These are phyloP conservation scores for Cydonia oblonga DNA, from an alignment of 331 rosid genomes.

Conservation along the genomic window DNA sequence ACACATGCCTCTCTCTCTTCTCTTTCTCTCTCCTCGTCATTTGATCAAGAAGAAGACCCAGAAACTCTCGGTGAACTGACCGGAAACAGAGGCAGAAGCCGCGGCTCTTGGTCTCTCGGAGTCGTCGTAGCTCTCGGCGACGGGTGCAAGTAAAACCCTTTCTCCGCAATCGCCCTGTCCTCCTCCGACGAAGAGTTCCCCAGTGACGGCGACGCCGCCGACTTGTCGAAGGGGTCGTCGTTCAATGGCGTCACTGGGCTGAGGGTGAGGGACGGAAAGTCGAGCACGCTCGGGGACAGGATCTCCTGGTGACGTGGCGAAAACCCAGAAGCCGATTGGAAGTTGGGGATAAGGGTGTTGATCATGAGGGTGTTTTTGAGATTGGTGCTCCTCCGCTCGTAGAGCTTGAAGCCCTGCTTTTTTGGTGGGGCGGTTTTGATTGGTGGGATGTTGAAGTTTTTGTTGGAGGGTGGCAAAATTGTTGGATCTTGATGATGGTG, in stretches of 20 bases:
- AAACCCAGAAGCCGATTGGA: constrained; percentile 30
- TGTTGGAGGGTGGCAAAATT: neutral
- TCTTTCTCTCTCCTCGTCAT: neutral
- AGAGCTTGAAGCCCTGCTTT: constrained; percentile 76
- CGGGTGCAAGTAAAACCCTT: constrained; percentile 74
- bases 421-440: constrained; percentile 49
- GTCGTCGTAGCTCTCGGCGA: constrained; percentile 50
- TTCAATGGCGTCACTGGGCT: constrained; percentile 85
- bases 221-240: constrained; percentile 53
- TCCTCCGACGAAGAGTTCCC: constrained; percentile 75
- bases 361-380: constrained; percentile 74
- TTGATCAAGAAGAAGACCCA: constrained; percentile 44
- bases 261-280: constrained; percentile 75
- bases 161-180: constrained; percentile 87
- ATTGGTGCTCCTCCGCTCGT: constrained; percentile 63
- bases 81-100: constrained; percentile 78
- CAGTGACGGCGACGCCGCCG: constrained; percentile 60
- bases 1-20: neutral
- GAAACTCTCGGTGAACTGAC: constrained; percentile 72
- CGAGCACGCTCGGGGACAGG: constrained; percentile 72
- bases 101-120: constrained; percentile 57
- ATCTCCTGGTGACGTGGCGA: constrained; percentile 72
- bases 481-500: constrained; percentile 7
- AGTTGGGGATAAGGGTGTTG: constrained; percentile 73
- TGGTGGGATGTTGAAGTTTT: constrained; percentile 70